Conservation (phyloP, 192 early-diverging fungal species). For the Dissophora globulifera region DNA sequence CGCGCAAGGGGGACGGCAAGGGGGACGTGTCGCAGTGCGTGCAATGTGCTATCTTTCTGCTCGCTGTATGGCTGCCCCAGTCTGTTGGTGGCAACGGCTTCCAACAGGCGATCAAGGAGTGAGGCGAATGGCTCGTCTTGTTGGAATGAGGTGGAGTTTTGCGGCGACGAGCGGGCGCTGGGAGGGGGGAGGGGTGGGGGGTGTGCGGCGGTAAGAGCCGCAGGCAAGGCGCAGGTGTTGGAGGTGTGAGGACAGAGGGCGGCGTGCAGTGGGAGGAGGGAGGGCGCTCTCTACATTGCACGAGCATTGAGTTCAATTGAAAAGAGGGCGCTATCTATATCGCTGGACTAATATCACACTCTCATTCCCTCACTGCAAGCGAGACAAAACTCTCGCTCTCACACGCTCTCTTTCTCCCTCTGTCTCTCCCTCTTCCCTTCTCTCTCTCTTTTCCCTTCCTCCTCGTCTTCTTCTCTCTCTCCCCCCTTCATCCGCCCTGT, state of each 20-base stretch:
- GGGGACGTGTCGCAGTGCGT: no score
- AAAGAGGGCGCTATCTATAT: background rate
- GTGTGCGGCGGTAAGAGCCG: background rate
- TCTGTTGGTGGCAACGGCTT: no score
- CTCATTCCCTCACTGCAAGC: no score
- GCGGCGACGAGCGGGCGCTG: no score
- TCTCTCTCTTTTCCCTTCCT: conserved; percentile 1
- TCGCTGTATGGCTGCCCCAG: no score
- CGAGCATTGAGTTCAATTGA: conserved; percentile 8
- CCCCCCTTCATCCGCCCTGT: background rate
- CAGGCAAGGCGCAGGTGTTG: background rate
- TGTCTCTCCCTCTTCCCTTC: background rate
- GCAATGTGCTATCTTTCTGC: no score
- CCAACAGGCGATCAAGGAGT: no score
- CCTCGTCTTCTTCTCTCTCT: background rate
- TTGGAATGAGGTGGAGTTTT: no score
- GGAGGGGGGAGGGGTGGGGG: no score
- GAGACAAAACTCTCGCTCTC: background rate
- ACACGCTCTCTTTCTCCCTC: background rate
- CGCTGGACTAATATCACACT: background rate
- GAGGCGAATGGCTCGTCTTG: no score
- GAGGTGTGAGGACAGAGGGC: background rate
- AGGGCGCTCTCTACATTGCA: background rate
- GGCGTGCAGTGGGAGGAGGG: background rate
- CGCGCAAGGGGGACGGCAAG: no score